Conservation (phyloP, 2,329 filamentous ascomycete species). For the Didymella keratinophila region DNA sequence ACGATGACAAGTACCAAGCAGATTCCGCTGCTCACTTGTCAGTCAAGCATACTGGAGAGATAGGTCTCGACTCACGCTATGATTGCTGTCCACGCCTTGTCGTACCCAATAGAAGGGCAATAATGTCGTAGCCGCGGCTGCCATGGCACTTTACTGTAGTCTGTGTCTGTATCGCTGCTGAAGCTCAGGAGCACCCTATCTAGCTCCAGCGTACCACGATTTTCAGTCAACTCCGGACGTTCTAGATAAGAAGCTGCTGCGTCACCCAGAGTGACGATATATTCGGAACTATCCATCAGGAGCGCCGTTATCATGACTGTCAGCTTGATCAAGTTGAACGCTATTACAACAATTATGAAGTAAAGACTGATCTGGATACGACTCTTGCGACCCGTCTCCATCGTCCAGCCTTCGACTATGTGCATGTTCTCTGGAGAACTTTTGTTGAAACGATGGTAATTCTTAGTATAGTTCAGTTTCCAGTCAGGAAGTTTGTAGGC, state of each 20-base stretch:
- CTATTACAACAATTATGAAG: conserved; percentile 29
- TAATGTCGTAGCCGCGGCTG: background rate
- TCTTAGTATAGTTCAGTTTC: no score
- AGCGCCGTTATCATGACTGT: conserved; percentile 24
- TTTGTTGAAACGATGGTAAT: no score
- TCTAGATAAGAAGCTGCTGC: conserved; percentile 30
- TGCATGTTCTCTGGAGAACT: no score
- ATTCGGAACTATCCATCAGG: conserved; percentile 15
- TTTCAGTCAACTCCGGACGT: conserved; percentile 16
- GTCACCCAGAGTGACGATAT: conserved; percentile 34
- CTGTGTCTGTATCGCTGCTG: no score
- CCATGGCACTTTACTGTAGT: no score
- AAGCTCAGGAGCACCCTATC: conserved; percentile 9
- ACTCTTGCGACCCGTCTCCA: background rate
- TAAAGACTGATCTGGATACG: conserved; percentile 29
- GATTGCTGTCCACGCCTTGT: conserved; percentile 1
- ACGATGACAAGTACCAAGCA: background rate
- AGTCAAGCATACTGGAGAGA: no score
- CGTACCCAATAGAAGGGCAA: background rate
- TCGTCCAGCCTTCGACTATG: no score
- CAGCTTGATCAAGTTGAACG: conserved; percentile 30
- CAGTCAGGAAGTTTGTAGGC: no score
- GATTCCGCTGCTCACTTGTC: background rate
- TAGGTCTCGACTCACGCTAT: conserved; percentile 8
- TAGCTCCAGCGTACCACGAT: background rate